Evolutionary conservation across 202 grass and related monocot species (phyloP).

Genomic region (Schoenoplectus triqueter): DNA sequence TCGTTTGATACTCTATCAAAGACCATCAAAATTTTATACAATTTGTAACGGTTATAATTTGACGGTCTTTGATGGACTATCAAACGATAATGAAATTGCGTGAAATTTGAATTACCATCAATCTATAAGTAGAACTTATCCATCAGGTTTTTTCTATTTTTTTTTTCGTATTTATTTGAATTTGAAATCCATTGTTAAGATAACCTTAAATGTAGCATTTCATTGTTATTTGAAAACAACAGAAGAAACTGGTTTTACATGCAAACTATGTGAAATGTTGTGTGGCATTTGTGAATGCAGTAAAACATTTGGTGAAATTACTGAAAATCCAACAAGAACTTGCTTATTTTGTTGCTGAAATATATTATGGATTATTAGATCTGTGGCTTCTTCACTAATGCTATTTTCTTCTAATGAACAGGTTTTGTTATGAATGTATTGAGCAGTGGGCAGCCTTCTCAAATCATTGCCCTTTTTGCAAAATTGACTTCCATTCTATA

Average conservation of each 20-base stretch:
- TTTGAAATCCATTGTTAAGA: too few relatives aligned
- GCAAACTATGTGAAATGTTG: neutral
- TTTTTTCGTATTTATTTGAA: too few relatives aligned
- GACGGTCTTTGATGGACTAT: too few relatives aligned
- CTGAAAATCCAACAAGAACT: neutral
- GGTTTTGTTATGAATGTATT: slow-evolving; percentile 98
- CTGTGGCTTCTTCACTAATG: slow-evolving; percentile 32
- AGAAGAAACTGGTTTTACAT: neutral
- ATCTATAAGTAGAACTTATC: too few relatives aligned
- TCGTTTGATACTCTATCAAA: too few relatives aligned
- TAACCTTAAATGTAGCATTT: neutral
- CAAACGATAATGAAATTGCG: too few relatives aligned
- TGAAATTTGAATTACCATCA: too few relatives aligned
- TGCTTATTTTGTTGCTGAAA: slow-evolving; percentile 25
- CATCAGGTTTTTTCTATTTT: too few relatives aligned
- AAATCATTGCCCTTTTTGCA: slow-evolving; percentile 90
- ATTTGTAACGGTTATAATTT: too few relatives aligned
- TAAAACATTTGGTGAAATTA: slow-evolving; percentile 23
- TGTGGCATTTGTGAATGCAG: neutral
- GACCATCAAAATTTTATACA: too few relatives aligned
- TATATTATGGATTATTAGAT: slow-evolving; percentile 31
- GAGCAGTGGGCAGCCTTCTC: slow-evolving; percentile 95
- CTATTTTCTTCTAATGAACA: slow-evolving; percentile 41
- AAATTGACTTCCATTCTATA: slow-evolving; percentile 78
- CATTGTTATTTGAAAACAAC: slow-evolving; percentile 33